phyloP scores from a whole-genome alignment of 306 rosid species.

The Ochetophila trinervis region DNA sequence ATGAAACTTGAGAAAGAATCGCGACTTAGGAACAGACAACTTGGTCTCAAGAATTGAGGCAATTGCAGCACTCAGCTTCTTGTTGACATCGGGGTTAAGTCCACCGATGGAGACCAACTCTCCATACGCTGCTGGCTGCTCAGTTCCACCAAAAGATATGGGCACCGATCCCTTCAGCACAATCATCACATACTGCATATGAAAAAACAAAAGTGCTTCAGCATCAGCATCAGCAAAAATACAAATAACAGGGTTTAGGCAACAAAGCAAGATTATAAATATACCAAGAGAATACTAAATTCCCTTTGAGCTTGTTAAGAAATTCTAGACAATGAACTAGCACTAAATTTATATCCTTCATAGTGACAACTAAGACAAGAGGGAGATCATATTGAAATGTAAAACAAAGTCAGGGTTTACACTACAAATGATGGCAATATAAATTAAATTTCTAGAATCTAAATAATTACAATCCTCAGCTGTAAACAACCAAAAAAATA shows the following conservation, averaged over 20 bases:
- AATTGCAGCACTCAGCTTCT: slow-evolving; percentile 84
- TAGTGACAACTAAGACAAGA: too few species aligned
- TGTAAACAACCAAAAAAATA: too few species aligned
- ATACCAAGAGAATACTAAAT: neutral
- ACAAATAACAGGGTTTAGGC: neutral
- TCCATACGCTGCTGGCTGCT: slow-evolving; percentile 90
- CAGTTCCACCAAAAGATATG: slow-evolving; percentile 81
- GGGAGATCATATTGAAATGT: too few species aligned
- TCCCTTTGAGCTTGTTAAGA: neutral
- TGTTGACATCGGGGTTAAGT: slow-evolving; percentile 71
- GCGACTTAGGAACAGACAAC: slow-evolving; percentile 81
- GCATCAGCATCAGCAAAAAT: neutral
- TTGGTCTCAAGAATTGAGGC: slow-evolving; percentile 72
- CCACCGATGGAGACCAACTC: slow-evolving; percentile 97
- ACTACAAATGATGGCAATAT: too few species aligned
- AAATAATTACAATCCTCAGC: too few species aligned
- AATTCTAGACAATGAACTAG: neutral
- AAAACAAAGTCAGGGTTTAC: too few species aligned
- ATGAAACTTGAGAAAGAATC: slow-evolving; percentile 78
- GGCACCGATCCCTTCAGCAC: slow-evolving; percentile 94
- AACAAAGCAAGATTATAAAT: neutral
- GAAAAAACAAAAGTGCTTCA: neutral
- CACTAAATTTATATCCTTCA: too few species aligned
- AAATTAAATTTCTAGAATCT: too few species aligned
- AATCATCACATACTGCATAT: slow-evolving; percentile 85